Conservation (phyloP, 2,329 filamentous ascomycete species). For the Arachnomyces sp. region DNA sequence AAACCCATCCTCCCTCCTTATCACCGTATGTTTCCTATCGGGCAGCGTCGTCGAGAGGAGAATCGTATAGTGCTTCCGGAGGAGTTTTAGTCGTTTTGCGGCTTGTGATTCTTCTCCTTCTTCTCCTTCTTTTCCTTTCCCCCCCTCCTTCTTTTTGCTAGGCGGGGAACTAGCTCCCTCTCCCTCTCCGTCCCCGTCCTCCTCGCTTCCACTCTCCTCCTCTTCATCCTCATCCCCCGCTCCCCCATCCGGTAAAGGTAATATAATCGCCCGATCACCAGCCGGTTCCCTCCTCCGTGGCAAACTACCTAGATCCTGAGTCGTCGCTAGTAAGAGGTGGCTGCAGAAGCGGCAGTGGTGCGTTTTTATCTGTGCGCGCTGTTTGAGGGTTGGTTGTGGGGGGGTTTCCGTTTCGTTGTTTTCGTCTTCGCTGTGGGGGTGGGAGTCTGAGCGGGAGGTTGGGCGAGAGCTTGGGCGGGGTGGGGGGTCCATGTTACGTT, state of each 20-base stretch:
- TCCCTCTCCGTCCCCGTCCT: conserved; percentile 11
- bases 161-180: conserved; percentile 1
- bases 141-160: conserved; percentile 6
- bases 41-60: conserved; percentile 43
- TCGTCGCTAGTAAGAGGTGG: conserved; percentile 56
- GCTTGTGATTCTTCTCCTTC: conserved; percentile 14
- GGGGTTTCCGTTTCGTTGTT: no score
- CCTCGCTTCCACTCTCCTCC: conserved; percentile 14
- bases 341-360: conserved; percentile 59
- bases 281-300: conserved; percentile 45
- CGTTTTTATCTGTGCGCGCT: conserved; percentile 19
- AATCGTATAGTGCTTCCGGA: conserved; percentile 37
- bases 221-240: conserved; percentile 15
- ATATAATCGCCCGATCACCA: conserved; percentile 50
- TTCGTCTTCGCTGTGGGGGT: no score
- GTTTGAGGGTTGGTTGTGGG: not conserved
- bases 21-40: conserved; percentile 44
- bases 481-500: no score
- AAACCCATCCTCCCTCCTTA: conserved; percentile 56
- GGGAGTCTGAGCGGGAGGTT: no score
- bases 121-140: conserved; percentile 12
- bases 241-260: conserved; percentile 40
- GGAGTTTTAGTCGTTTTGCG: not conserved
- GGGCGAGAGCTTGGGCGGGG: no score
- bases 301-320: conserved; percentile 39